Conservation (phyloP, 805 yeast genomes). For the Starmerella bombicola region DNA sequence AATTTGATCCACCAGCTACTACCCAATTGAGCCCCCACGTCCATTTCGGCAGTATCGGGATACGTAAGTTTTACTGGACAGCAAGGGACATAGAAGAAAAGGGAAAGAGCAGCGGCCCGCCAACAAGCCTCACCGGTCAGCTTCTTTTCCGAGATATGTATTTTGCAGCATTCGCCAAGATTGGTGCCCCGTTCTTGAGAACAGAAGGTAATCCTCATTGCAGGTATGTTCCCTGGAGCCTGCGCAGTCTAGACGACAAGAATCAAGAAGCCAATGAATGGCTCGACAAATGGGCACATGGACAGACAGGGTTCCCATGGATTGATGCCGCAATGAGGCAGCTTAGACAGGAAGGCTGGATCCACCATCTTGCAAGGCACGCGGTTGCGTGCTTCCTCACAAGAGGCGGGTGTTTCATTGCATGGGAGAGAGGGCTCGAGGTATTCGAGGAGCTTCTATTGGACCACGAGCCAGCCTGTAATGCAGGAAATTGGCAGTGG, state of each 20-base stretch:
- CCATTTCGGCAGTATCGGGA: constrained; percentile 2
- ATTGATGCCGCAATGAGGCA: constrained; percentile 3
- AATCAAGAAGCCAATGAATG: constrained; percentile 1
- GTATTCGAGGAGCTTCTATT: constrained; percentile 3
- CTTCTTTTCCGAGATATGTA: constrained; percentile 2
- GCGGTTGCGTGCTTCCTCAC: constrained; percentile 2
- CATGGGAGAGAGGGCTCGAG: constrained; percentile 3
- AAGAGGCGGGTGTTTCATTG: constrained; percentile 5
- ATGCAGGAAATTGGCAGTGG: constrained; percentile 4
- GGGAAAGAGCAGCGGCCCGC: background rate
- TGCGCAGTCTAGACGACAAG: background rate
- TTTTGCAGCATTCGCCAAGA: constrained; percentile 1
- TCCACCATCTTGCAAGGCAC: constrained; percentile 3
- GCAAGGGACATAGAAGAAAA: background rate
- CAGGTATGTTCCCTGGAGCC: constrained; percentile 1
- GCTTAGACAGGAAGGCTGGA: constrained; percentile 3
- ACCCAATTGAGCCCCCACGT: constrained; percentile 1
- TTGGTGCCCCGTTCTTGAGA: background rate
- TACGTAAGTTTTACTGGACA: constrained; percentile 1
- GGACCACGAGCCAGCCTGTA: constrained; percentile 4
- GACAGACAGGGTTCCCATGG: constrained; percentile 3
- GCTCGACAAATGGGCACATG: constrained; percentile 1
- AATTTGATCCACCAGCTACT: constrained; percentile 1
- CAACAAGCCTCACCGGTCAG: constrained; percentile 1
- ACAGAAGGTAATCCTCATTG: constrained; percentile 2